Base-by-base conservation (phyloP, 805 yeast genomes). In the Dipodascopsis tothii region DNA sequence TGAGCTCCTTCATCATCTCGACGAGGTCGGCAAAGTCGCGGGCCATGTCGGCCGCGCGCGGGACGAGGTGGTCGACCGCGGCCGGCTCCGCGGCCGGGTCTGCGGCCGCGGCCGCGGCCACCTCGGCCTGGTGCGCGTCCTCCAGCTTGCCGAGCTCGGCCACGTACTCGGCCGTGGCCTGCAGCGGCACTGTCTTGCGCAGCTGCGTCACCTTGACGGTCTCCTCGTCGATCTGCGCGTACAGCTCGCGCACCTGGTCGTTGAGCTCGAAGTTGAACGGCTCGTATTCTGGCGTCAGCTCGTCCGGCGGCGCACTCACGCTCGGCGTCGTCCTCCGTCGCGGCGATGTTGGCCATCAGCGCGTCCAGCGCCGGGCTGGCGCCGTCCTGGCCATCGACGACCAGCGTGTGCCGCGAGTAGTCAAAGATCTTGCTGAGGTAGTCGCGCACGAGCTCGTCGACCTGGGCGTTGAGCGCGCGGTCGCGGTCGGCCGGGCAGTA, bases 251-350 rank as follows among this genome's bases (percentile, higher is more conserved):
- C 27, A 83, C 71, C 45, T 68, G 58, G 45, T 74, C 78, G 60
- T 81, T 80, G 45, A 81, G 60, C 11, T 72, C 77, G 30, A 74
- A 62, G 56, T 84, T 87, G 59, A 81, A 82, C 0, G 87, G 84
- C 57, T 80, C 92, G 5, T 75, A 70, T 46, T 72, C 72, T 41
- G 53, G 14, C 48, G 11, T 25, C 30, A 9, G 39, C 22, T 21
- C 16, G 16, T 16, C 62, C 1, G 62, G 60, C 33, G 53, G 22
- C 16, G n/a, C 18, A 37, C 40, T 16, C 19, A 25, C 48, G 33
- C 11, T 38, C 41, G 23, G 41, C 33, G 18, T 43, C 59, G 43
- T 53, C 48, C 43, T 55, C 50, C 32, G 54, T 43, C 5, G 58
- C 53, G 18, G 60, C 48, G 7, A 54, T 30, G 3, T 52, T 40